Conservation (phyloP, 2,329 filamentous ascomycete genomes). For the Endothia cerciana region DNA sequence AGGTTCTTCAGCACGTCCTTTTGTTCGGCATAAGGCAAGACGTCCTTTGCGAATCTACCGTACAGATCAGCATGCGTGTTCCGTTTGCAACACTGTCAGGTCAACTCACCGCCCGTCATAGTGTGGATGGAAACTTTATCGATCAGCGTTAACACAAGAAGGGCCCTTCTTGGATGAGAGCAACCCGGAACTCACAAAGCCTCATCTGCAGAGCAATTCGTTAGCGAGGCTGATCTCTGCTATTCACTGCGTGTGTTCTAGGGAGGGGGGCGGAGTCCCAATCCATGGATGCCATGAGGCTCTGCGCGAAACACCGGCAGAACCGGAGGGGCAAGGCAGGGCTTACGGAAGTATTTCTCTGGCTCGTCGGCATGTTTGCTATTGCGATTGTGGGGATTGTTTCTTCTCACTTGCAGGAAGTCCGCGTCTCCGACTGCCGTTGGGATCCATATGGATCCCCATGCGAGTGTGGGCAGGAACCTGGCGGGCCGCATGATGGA, state of each 20-base stretch:
- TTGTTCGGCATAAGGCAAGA: constrained; percentile 59
- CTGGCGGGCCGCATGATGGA: constrained; percentile 29
- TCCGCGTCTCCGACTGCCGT: constrained; percentile 29
- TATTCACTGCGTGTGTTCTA: not conserved
- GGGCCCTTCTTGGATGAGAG: not conserved
- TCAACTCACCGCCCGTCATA: constrained; percentile 42
- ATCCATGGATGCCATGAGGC: not conserved
- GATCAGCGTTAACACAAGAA: constrained; percentile 9
- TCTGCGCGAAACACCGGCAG: not conserved
- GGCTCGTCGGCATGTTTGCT: constrained; percentile 13
- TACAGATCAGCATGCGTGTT: constrained; percentile 22
- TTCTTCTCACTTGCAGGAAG: constrained; percentile 31
- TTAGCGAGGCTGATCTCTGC: not conserved
- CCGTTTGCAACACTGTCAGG: constrained; percentile 10
- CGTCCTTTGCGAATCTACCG: constrained; percentile 42
- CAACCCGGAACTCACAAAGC: constrained; percentile 29
- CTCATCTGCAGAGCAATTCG: constrained; percentile 28
- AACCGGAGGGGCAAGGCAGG: not conserved
- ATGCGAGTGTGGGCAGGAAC: constrained; percentile 28
- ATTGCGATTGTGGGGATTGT: constrained; percentile 35
- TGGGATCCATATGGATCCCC: constrained; percentile 21
- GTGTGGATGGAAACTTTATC: constrained; percentile 41
- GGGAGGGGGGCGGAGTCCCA: too few relatives aligned
- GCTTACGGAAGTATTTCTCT: constrained; percentile 45
- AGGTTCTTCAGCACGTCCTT: constrained; percentile 66